Conservation (phyloP, 805 yeast species). For the Blastobotrys parvus region DNA sequence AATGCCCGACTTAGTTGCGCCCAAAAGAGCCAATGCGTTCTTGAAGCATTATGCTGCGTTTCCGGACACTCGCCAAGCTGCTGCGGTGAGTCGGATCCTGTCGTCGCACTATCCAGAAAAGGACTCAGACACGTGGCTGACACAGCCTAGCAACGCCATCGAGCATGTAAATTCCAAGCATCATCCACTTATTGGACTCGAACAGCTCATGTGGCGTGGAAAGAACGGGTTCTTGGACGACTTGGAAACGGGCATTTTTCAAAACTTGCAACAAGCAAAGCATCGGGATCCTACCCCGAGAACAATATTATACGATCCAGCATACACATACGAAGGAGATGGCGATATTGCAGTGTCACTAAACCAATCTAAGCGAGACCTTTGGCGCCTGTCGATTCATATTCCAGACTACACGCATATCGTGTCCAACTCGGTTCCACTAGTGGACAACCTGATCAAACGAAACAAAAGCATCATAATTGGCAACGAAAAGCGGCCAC, state of each 20-base stretch:
- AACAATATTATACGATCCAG: not conserved
- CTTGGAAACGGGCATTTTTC: not conserved
- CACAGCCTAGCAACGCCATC: conserved; percentile 11
- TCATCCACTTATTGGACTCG: not conserved
- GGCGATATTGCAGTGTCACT: conserved; percentile 12
- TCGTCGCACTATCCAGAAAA: conserved; percentile 12
- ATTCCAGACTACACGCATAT: conserved; percentile 8
- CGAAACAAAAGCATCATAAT: conserved; percentile 5
- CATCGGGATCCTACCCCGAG: not conserved
- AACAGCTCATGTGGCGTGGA: no score
- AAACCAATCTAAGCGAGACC: conserved; percentile 2
- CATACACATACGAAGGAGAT: not conserved
- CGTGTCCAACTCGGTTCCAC: not conserved
- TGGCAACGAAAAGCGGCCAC: not conserved
- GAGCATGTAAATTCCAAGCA: not conserved
- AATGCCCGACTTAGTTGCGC: not conserved
- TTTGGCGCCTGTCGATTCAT: conserved; percentile 9
- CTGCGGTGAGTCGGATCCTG: conserved; percentile 10
- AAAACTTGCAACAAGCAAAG: not conserved
- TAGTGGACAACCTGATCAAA: not conserved
- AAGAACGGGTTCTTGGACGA: not conserved
- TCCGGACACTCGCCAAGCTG: conserved; percentile 13
- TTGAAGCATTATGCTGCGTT: conserved; percentile 8
- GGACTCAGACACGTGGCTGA: conserved; percentile 16
- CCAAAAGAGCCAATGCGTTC: conserved; percentile 2